Conservation (phyloP, 495 filamentous ascomycete genomes). For the Podospora tetraspora region DNA sequence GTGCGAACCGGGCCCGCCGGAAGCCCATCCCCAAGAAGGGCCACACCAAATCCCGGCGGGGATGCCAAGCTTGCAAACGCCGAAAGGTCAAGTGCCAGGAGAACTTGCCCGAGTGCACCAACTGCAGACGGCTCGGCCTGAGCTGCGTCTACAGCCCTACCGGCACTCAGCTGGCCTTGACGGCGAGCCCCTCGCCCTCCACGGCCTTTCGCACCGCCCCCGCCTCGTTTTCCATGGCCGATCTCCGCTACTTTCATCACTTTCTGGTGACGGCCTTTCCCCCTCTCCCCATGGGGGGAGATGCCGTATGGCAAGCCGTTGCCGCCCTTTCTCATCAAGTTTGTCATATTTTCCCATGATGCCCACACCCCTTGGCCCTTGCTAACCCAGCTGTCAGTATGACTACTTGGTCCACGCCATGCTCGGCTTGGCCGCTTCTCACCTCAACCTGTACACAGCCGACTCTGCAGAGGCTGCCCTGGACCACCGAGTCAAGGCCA, state of each 20-base stretch:
- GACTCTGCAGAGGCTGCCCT: conserved; percentile 32
- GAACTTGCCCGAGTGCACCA: conserved; percentile 44
- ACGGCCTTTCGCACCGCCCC: conserved; percentile 21
- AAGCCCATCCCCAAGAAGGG: conserved; percentile 36
- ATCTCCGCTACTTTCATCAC: conserved; percentile 54
- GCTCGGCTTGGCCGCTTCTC: conserved; percentile 47
- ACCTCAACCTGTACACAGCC: conserved; percentile 32
- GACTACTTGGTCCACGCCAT: conserved; percentile 47
- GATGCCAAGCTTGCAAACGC: conserved; percentile 53
- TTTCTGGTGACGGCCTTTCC: conserved; percentile 51
- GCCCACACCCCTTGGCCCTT: not conserved
- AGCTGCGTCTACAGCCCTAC: conserved; percentile 45
- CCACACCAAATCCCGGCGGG: conserved; percentile 52
- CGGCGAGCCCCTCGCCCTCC: conserved; percentile 1
- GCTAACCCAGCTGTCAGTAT: conserved; percentile 21
- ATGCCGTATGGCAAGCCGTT: conserved; percentile 46
- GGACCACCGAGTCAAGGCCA: conserved; percentile 46
- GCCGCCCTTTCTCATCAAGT: conserved; percentile 46
- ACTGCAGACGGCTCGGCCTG: conserved; percentile 49
- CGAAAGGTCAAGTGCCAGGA: conserved; percentile 56
- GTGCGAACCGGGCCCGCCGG: conserved; percentile 15
- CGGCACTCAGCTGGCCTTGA: not conserved
- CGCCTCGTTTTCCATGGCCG: conserved; percentile 36
- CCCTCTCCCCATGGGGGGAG: conserved; percentile 47
- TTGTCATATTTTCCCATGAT: conserved; percentile 13